Evolutionary conservation across 768 basidiomycete genomes (phyloP).

Genomic region (Kwoniella dendrophila): DNA sequence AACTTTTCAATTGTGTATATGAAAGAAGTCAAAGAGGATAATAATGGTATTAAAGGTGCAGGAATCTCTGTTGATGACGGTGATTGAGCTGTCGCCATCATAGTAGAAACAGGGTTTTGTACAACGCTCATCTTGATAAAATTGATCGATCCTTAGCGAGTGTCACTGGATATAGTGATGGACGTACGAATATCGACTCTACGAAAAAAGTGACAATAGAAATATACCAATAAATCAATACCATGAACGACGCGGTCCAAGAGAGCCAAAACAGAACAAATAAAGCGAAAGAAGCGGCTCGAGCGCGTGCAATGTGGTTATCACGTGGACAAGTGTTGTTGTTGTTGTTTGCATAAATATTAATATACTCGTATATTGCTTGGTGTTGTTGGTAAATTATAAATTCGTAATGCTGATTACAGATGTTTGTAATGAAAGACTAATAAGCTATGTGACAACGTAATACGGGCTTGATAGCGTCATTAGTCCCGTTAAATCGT

Average conservation of each 20-base stretch:
- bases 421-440: neutral
- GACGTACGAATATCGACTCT: neutral
- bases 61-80: slow-evolving; percentile 42
- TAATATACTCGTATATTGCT: too few species aligned
- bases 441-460: too few species aligned
- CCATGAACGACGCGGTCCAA: slow-evolving; percentile 1
- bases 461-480: too few species aligned
- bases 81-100: slow-evolving; percentile 1
- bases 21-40: slow-evolving; percentile 68
- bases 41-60: slow-evolving; percentile 59
- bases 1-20: slow-evolving; percentile 65
- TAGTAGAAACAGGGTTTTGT: neutral
- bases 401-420: neutral
- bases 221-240: neutral
- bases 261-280: too few species aligned
- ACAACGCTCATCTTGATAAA: slow-evolving; percentile 7
- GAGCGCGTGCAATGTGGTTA: too few species aligned
- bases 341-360: too few species aligned
- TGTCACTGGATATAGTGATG: neutral
- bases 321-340: too few species aligned
- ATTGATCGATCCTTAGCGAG: too few species aligned
- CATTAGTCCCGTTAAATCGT: too few species aligned
- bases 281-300: too few species aligned
- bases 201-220: neutral
- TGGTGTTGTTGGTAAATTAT: too few species aligned